phyloP scores from a whole-genome alignment of 345 rosid genomes.

The Corymbia maculata region DNA sequence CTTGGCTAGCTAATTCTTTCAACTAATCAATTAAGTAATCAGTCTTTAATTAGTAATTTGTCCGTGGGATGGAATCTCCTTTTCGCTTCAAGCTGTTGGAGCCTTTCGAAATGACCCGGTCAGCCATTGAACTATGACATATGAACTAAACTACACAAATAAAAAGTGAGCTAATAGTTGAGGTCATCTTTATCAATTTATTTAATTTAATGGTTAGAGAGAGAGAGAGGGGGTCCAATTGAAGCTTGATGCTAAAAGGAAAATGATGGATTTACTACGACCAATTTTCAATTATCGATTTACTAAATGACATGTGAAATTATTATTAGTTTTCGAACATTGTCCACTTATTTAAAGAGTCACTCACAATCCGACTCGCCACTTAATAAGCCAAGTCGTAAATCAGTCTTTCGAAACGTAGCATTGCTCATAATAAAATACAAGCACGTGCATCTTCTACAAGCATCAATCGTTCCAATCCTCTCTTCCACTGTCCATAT shows the following conservation, averaged over 20 bases:
- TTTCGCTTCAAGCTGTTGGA: neutral
- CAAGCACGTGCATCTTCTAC: neutral
- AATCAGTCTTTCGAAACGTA: neutral
- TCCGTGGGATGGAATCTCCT: neutral
- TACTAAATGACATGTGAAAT: neutral
- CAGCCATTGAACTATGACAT: neutral
- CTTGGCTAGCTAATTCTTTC: neutral
- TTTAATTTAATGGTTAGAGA: neutral
- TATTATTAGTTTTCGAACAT: neutral
- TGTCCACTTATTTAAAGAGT: neutral
- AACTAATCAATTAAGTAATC: neutral
- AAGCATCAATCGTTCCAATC: neutral
- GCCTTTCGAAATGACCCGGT: neutral
- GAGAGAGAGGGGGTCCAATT: neutral
- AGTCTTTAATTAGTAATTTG: neutral
- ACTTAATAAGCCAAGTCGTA: neutral
- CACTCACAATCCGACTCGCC: neutral
- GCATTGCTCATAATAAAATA: neutral
- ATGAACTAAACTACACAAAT: neutral
- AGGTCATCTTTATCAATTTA: neutral
- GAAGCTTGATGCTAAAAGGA: neutral
- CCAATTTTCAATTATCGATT: neutral
- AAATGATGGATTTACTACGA: neutral
- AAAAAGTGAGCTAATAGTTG: neutral
- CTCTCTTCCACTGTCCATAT: neutral